phyloP scores from a whole-genome alignment of 2,329 filamentous ascomycete species.

The Phialophora verrucosa region DNA sequence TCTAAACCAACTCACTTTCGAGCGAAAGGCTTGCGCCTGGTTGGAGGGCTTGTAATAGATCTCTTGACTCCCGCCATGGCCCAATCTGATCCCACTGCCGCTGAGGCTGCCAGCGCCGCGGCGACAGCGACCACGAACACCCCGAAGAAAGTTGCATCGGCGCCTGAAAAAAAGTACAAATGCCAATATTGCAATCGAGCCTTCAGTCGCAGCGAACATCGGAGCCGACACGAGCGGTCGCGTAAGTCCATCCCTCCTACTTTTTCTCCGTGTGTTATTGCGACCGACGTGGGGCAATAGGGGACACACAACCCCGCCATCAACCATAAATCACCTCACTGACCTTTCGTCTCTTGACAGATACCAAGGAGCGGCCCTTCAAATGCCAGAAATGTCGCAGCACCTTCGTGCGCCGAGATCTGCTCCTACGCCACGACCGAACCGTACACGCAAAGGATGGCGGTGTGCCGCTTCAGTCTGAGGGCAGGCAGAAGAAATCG shows the following conservation, averaged over 20 bases:
- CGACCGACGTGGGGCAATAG: conserved; percentile 38
- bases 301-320: conserved; percentile 32
- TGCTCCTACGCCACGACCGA: conserved; percentile 94
- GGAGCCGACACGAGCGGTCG: conserved; percentile 94
- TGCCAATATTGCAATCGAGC: conserved; percentile 98
- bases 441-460: conserved; percentile 98
- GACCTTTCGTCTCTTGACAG: conserved; percentile 55
- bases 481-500: conserved; percentile 50
- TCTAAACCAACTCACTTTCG: conserved; percentile 38
- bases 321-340: conserved; percentile 22
- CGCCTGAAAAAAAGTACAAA: conserved; percentile 98
- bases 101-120: conserved; percentile 40
- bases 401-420: conserved; percentile 96
- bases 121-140: conserved; percentile 60
- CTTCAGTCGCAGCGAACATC: conserved; percentile 96
- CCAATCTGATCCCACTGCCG: conserved; percentile 36
- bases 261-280: conserved; percentile 35
- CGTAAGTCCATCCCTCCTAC: conserved; percentile 67
- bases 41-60: conserved; percentile 36
- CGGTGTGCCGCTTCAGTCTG: conserved; percentile 58
- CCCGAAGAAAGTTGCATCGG: conserved; percentile 75
- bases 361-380: conserved; percentile 98
- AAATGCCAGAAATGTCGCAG: conserved; percentile 98
- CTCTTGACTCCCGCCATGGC: conserved; percentile 31
- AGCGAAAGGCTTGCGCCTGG: conserved; percentile 41